These are phyloP conservation scores for Cystoderma amianthinum DNA, from an alignment of 768 basidiomycete genomes.

Conservation along the genomic window DNA sequence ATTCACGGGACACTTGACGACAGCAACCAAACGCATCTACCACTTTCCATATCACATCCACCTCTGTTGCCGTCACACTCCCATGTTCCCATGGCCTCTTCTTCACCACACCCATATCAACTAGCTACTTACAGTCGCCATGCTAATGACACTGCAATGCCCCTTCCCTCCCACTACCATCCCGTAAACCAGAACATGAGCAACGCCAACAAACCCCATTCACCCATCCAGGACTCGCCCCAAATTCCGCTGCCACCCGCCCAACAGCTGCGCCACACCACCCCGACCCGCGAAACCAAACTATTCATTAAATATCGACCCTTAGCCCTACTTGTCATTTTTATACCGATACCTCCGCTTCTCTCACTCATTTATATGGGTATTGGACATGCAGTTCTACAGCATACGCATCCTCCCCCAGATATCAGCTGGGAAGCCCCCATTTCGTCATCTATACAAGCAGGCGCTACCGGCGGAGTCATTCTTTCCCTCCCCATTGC, in stretches of 20 bases:
- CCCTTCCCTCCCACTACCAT: too few relatives aligned
- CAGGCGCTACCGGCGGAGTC: constrained; percentile 24
- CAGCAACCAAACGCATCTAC: too few relatives aligned
- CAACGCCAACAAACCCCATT: too few relatives aligned
- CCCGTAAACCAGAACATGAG: too few relatives aligned
- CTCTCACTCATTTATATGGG: constrained; percentile 21
- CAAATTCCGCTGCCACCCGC: too few relatives aligned
- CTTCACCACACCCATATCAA: constrained; percentile 14
- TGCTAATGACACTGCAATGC: constrained; percentile 2
- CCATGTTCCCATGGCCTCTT: constrained; percentile 8
- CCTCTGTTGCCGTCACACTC: constrained; percentile 8
- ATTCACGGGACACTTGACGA: too few relatives aligned
- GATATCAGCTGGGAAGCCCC: constrained; percentile 13
- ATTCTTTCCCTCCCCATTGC: constrained; percentile 26
- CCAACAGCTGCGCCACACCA: constrained; percentile 4
- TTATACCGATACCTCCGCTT: constrained; percentile 26
- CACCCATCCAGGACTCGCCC: too few relatives aligned
- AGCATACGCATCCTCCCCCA: constrained; percentile 9
- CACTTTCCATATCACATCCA: too few relatives aligned
- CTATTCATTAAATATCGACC: constrained; percentile 10
- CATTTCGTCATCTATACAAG: constrained; percentile 20
- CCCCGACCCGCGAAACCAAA: constrained; percentile 5
- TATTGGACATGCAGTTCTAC: constrained; percentile 23
- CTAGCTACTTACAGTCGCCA: constrained; percentile 12
- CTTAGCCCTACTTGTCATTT: constrained; percentile 13